These are phyloP conservation scores for Acidiella bohemica DNA, from an alignment of 495 filamentous ascomycete species.

Conservation along the genomic window DNA sequence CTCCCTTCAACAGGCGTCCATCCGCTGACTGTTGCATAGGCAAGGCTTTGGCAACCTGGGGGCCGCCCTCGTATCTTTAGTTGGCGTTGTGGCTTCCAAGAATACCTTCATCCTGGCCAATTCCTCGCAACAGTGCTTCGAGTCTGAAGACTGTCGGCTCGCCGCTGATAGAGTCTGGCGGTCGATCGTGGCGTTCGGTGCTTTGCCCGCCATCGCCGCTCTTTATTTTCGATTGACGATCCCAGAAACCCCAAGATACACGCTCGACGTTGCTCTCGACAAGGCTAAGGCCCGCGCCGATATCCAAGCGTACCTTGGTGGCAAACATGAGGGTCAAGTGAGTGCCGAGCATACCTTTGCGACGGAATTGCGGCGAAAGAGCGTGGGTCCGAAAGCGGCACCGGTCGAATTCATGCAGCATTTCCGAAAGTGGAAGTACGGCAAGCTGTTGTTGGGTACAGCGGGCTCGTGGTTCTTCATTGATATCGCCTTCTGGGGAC, in stretches of 20 bases:
- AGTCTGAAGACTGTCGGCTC: too few relatives aligned
- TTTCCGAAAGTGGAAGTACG: background rate
- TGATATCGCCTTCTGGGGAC: conserved; percentile 3
- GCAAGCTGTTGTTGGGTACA: conserved; percentile 1
- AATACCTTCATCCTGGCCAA: background rate
- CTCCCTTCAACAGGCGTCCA: background rate
- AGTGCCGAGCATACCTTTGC: background rate
- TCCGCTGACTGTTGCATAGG: background rate
- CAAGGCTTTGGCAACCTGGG: conserved; percentile 3
- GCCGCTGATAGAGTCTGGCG: conserved; percentile 7
- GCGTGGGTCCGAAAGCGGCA: background rate
- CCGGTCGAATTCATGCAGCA: background rate
- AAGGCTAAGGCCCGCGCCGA: too few relatives aligned
- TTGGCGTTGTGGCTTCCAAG: background rate
- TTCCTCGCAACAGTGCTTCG: background rate
- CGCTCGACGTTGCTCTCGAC: too few relatives aligned
- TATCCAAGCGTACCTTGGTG: too few relatives aligned
- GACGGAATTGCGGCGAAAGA: background rate
- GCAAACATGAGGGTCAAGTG: too few relatives aligned
- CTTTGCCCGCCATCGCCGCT: background rate
- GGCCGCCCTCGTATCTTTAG: conserved; percentile 3
- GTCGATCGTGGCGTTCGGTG: background rate
- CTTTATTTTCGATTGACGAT: conserved; percentile 5
- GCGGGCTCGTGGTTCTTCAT: conserved; percentile 4
- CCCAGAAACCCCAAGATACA: conserved; percentile 4